Base-by-base conservation (phyloP, 371 early-diverging fungal genomes). In the Coemansia sp. region DNA sequence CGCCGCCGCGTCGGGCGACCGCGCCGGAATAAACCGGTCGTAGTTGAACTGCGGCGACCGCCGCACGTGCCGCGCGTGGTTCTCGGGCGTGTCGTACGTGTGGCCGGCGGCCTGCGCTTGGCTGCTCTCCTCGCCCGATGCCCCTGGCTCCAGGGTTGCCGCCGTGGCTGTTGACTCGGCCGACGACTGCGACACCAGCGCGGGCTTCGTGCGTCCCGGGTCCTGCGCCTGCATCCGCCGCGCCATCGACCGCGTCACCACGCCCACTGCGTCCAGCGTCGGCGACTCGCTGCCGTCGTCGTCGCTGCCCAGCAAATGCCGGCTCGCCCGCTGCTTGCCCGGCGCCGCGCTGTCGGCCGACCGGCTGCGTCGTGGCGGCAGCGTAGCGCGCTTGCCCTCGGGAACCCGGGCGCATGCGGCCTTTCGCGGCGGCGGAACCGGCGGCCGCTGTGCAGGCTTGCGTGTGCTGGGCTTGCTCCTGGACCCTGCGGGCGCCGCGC, bases 171-270 rank as follows among this genome's bases (percentile, higher is more conserved):
- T 53, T 38, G 31, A 35, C 20, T 52, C 58, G 4, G 65, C 45
- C 10, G 42, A 42, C n/a, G 56, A 42, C 30, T 45, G 62, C 16
- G 43, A 20, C 10, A 55, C 26, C 31, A 55, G 11, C 2, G 26
- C 36, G 14, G 48, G 36, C 53, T 30, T 43, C 1, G 42, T 40
- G n/a, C n/a, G 48, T 31, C 36, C 57, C 45, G 38, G 35, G 26
- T 16, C 41, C 41, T 64, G 47, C 32, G 57, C 47, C 16, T 62
- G 59, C 51, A 61, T 31, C n/a, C 67, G 61, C 43, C 70, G 65
- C 14, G 75, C 75, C 75, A 69, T 74, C 43, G 75, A 74, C 56
- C 75, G 62, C 13, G 75, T 74, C 26, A 74, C 66, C 0, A 70
- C 59, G 34, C 73, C 67, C 3, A 38, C 63, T 3, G 55, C 40